phyloP scores from a whole-genome alignment of 169 alveolate species.

The Ichthyophthirius multifiliis region DNA sequence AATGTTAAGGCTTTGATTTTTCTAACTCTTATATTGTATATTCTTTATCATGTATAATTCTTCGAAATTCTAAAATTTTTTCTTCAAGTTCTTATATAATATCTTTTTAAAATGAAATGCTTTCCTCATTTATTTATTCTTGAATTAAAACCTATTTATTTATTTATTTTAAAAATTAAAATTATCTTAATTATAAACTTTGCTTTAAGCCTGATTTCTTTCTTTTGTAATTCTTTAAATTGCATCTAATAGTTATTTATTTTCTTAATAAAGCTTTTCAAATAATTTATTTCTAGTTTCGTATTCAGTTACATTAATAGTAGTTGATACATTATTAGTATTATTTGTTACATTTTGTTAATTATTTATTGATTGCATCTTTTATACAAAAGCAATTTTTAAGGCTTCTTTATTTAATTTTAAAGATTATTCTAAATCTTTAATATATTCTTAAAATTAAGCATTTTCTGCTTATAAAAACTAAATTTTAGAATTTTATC shows the following conservation, averaged over 20 bases:
- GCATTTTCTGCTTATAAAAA: slow-evolving; percentile 3
- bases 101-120: slow-evolving; percentile 9
- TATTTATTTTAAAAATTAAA: background rate
- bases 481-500: slow-evolving; percentile 1
- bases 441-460: slow-evolving; percentile 1
- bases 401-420: slow-evolving; percentile 14
- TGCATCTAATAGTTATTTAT: background rate
- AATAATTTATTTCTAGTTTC: background rate
- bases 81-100: slow-evolving; percentile 31
- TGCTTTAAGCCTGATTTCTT: background rate
- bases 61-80: slow-evolving; percentile 32
- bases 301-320: background rate
- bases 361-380: background rate
- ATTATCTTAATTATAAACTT: background rate
- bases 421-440: slow-evolving; percentile 2
- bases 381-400: background rate
- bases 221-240: background rate
- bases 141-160: background rate
- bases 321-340: background rate
- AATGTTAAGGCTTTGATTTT: slow-evolving; percentile 24
- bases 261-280: background rate
- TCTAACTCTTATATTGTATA: slow-evolving; percentile 40
- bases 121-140: slow-evolving; percentile 12
- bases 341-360: background rate
- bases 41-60: slow-evolving; percentile 44